These are phyloP conservation scores for Naganishia randhawae DNA, from an alignment of 768 basidiomycete genomes.

Conservation along the genomic window DNA sequence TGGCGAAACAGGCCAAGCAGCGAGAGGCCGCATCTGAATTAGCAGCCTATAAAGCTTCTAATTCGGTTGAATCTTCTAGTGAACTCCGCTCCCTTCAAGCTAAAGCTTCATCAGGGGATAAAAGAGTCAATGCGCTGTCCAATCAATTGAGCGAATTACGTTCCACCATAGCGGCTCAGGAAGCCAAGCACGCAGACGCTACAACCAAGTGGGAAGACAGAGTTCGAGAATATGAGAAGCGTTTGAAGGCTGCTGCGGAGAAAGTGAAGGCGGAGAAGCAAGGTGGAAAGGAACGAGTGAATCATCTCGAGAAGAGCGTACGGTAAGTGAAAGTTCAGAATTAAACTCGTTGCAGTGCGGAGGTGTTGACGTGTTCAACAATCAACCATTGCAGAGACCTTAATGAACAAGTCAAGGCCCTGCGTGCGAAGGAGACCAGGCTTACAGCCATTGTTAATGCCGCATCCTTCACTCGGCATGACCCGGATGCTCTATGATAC, in stretches of 20 bases:
- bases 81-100: slow-evolving; percentile 68
- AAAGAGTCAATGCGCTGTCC: slow-evolving; percentile 74
- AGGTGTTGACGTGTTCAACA: background rate
- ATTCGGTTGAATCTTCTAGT: slow-evolving; percentile 58
- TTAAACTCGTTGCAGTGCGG: background rate
- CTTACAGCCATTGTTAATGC: slow-evolving; percentile 19
- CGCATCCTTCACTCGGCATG: slow-evolving; percentile 12
- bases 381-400: background rate
- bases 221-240: slow-evolving; percentile 84
- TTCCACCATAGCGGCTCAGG: slow-evolving; percentile 72
- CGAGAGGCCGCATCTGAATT: slow-evolving; percentile 71
- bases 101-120: slow-evolving; percentile 77
- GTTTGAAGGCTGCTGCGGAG: slow-evolving; percentile 79
- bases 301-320: slow-evolving; percentile 48
- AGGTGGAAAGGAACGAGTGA: slow-evolving; percentile 72
- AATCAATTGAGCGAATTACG: slow-evolving; percentile 80
- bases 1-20: slow-evolving; percentile 61
- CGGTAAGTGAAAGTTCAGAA: slow-evolving; percentile 32
- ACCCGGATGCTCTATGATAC: slow-evolving; percentile 3
- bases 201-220: slow-evolving; percentile 91
- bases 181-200: slow-evolving; percentile 65
- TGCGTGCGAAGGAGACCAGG: slow-evolving; percentile 11
- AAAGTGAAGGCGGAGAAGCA: slow-evolving; percentile 88
- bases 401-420: slow-evolving; percentile 12
- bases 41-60: slow-evolving; percentile 60